Evolutionary conservation across 805 yeast genomes (phyloP), one percentile per base, ranked within the genome.

Genomic region (Nakazawaea molendinolei): DNA sequence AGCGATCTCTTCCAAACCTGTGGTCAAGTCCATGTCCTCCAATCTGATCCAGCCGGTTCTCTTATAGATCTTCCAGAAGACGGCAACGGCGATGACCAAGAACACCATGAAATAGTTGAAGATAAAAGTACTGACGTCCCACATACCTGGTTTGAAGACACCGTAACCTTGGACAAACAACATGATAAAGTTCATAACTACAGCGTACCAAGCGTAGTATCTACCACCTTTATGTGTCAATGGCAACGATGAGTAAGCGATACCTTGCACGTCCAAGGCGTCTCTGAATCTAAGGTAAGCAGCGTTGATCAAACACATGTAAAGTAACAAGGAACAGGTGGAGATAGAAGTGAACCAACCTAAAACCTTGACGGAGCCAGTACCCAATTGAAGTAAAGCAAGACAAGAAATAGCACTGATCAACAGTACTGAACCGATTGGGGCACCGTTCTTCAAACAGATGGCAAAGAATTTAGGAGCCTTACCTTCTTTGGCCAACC

Each of bases 381-480:
- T 63, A 22, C 74, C 68, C 39, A 79, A 51, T 53, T 84, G 92
- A 46, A 84, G 57, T 44, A 84, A 74, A 12, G 86, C 73, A 8
- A 84, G 50, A 28, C 77, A 60, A 0, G 86, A 78, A 76, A 87
- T 81, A n/a, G 60, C 51, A 23, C 75, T 50, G 7, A 79, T 66
- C 3, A 69, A 58, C 6, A 58, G 34, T 12, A 82, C 80, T 2
- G 85, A 65, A 42, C 65, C 65, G 16, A 82, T 67, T 9, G 95
- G 95, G n/a, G 81, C 84, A 37, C 95, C 95, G 26, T 70, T 63
- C 36, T 66, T 71, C 49, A 74, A 71, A 51, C 90, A 81, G 47
- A 62, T 63, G 12, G 72, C 58, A 48, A 85, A 82, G 28, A 82
- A 47, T 15, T 55, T 56, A 2, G 95, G 95, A 0, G 92, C 92